Evolutionary conservation across 75 land plant genomes (phyloP), one percentile per base, ranked within the genome.

Genomic region (Pinus albicaulis): DNA sequence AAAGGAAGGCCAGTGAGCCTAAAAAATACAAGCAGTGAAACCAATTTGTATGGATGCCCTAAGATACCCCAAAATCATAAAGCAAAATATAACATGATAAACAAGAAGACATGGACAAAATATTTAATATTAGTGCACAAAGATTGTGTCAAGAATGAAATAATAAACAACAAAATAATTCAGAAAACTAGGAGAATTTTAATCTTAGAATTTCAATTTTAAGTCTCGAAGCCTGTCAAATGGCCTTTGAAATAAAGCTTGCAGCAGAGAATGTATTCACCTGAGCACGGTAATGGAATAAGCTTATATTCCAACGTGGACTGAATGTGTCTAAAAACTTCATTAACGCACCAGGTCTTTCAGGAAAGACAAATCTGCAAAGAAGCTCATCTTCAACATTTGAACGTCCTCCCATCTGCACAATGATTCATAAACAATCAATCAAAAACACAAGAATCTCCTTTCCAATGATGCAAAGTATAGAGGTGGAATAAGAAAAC

Each of bases 221-320:
- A 4, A 26, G 19, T 28, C 16, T 63, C 26, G 7, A 26, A 10
- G 66, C 13, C 14, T 60, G 25, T 10, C 53, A 48, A 48, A 48
- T 12, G 23, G 28, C 16, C 17, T 14, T 38, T 20, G 20, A 66
- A 66, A 15, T 38, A 34, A 34, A 66, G 44, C 44, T 66, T 17
- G 5, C 20, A 23, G 36, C 36, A 66, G 23, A 66, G 17, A 63
- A 10, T 48, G 8, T 66, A 38, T 20, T 66, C 44, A 91, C 96
- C 90, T 91, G 90, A 31, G 80, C 75, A 24, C 96, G 88, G 55
- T 93, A 93, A 63, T 93, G 96, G 82, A 91, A 87, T 69, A 93
- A 58, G 31, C 86, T 87, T 31, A 93, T 91, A 62, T 91, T 93
- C 94, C 92, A 93, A 36, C 89, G 85, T 14, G 89, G 89, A 60